Percentiles rank a stretch among this genome's conserved stretches.
Evolutionary conservation across 495 filamentous ascomycete species (phyloP).

Genomic region (Penicillium coffeae): DNA sequence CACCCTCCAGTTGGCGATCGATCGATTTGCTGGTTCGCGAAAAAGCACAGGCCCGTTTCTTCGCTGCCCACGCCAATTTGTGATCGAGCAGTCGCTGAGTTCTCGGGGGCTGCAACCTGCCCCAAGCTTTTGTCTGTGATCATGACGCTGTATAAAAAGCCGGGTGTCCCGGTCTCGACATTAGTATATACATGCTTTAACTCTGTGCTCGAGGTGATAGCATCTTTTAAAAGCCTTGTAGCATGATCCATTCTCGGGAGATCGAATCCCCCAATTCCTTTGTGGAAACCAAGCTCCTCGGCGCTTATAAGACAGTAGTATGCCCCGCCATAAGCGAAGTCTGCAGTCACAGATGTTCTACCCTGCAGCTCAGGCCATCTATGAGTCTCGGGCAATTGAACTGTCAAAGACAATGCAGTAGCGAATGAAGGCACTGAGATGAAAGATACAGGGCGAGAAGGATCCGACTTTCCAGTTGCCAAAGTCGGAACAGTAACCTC

Average conservation of each 20-base stretch:
- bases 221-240: conserved; percentile 14
- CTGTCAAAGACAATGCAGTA: conserved; percentile 9
- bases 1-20: conserved; percentile 24
- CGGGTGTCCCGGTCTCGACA: conserved; percentile 6
- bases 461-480: conserved; percentile 13
- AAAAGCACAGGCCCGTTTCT: conserved; percentile 17
- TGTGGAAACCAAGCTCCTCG: conserved; percentile 11
- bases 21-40: conserved; percentile 25
- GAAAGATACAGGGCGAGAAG: conserved; percentile 17
- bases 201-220: conserved; percentile 3
- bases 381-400: conserved; percentile 11
- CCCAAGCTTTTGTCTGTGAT: conserved; percentile 15
- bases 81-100: conserved; percentile 11
- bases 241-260: conserved; percentile 17
- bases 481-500: conserved; percentile 15
- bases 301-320: conserved; percentile 13
- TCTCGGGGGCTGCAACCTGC: conserved; percentile 20
- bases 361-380: conserved; percentile 12
- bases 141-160: conserved; percentile 19
- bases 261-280: conserved; percentile 5
- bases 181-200: conserved; percentile 8
- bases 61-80: background rate
- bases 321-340: conserved; percentile 15
- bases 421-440: conserved; percentile 20
- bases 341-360: conserved; percentile 4